Evolutionary conservation across 805 yeast genomes (phyloP).

Genomic region (Geotrichum ghanense): DNA sequence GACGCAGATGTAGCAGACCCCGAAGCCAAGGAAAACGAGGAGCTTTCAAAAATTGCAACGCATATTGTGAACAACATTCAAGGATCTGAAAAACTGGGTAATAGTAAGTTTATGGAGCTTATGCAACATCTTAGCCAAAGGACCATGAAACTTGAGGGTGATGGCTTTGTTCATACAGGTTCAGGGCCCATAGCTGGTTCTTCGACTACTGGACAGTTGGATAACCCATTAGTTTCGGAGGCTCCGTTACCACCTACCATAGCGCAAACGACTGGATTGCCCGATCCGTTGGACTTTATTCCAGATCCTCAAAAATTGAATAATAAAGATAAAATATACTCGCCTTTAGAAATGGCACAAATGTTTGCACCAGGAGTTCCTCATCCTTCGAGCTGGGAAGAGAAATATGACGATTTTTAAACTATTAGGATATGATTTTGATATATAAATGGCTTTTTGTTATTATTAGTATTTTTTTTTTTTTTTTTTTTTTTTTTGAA

Average conservation of each 20-base stretch:
- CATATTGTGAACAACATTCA: slow-evolving; percentile 8
- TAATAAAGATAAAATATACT: slow-evolving; percentile 5
- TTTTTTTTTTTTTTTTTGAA: too few species aligned
- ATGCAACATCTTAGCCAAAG: slow-evolving; percentile 19
- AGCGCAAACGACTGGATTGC: slow-evolving; percentile 4
- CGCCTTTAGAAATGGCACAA: slow-evolving; percentile 15
- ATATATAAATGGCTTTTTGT: too few species aligned
- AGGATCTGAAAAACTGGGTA: slow-evolving; percentile 13
- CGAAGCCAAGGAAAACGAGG: not conserved
- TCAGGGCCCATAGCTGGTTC: not conserved
- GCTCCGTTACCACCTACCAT: too few species aligned
- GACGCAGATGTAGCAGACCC: slow-evolving; percentile 2
- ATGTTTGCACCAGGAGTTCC: slow-evolving; percentile 10
- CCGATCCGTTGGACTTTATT: slow-evolving; percentile 13
- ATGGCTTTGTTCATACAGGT: slow-evolving; percentile 13
- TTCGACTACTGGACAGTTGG: slow-evolving; percentile 3
- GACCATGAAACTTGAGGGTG: slow-evolving; percentile 15
- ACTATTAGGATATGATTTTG: too few species aligned
- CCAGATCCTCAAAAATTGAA: slow-evolving; percentile 4
- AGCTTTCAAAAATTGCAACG: slow-evolving; percentile 15
- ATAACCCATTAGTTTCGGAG: not conserved
- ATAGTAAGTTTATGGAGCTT: slow-evolving; percentile 17
- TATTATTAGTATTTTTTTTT: too few species aligned
- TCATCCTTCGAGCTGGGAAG: slow-evolving; percentile 15
- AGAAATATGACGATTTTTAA: slow-evolving; percentile 13